Conservation (phyloP, 345 rosid genomes). For the Anacardium occidentale region DNA sequence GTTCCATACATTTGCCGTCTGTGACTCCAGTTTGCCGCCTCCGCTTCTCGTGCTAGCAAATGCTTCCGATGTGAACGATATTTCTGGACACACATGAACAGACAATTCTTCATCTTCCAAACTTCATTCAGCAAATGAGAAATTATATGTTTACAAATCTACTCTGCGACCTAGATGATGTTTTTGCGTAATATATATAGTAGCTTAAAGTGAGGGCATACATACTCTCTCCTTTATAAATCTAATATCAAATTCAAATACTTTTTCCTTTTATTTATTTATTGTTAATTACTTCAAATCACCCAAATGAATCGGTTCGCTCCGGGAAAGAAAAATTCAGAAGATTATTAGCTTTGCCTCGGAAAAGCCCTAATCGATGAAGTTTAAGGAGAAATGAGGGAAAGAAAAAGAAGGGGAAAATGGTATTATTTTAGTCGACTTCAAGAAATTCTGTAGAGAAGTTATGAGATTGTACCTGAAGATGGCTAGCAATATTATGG, state of each 20-base stretch:
- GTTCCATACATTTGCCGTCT: conserved; percentile 60
- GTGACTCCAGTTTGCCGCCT: conserved; percentile 78
- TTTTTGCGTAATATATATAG: no score
- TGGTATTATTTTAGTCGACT: neutral
- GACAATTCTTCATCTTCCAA: neutral
- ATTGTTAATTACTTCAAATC: neutral
- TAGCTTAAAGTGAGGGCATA: no score
- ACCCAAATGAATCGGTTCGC: neutral
- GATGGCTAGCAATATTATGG: conserved; percentile 94
- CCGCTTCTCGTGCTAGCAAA: conserved; percentile 77
- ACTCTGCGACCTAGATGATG: no score
- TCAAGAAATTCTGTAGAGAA: neutral
- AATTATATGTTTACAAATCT: no score
- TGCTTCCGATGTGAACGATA: conserved; percentile 89
- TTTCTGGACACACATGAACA: conserved; percentile 44
- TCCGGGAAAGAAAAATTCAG: neutral
- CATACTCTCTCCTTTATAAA: no score
- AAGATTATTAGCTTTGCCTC: neutral
- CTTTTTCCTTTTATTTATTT: no score
- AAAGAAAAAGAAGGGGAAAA: no score
- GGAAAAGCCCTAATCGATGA: neutral
- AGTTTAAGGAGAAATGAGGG: neutral
- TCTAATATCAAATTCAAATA: no score
- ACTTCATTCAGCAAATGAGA: no score
- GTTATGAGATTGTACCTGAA: conserved; percentile 53